Base-by-base conservation (phyloP, 768 basidiomycete species). In the Lentinula sp. region DNA sequence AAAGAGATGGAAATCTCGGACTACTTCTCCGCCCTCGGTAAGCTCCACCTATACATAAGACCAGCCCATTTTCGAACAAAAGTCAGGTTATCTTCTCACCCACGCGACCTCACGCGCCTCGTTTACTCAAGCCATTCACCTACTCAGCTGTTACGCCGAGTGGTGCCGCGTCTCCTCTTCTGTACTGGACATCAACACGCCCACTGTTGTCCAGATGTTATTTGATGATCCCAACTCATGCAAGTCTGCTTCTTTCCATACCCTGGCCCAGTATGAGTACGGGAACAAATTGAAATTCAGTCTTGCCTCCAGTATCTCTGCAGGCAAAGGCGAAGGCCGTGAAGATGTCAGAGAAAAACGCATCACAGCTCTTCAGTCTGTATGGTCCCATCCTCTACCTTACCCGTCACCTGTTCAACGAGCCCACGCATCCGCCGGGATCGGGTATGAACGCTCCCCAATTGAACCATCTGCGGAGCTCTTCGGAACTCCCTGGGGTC, bases 401-500 rank as follows among this genome's bases (percentile, higher is more conserved):
- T 20, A 54, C 35, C 62, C 62, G 6, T 60, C 62, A 7, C 62
- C 62, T 15, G 62, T 63, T 16, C 62, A 63, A 48, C 37, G 32
- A 45, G 58, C 49, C 10, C 62, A 63, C 60, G 57, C 52, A 5
- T n/a, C 48, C 15, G 39, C 51, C 23, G 61, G 55, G n/a, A 57
- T 57, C 39, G 39, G 59, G 9, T 60, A 49, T 33, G 41, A 23
- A 33, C 46, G 23, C 13, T 57, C 45, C 13, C 16, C 35, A 58
- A 39, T 62, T 23, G 61, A 62, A 23, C 42, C 58, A 2, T 59
- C 62, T 36, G 62, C 58, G 15, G 62, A 63, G 42, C 43, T 63
- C 18, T 63, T 63, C 52, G 62, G 62, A 20, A 63, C 62, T 33
- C 62, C 62, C 13, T 63, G 62, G 62, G 62, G 62, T 18, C 62